Evolutionary conservation across 257 asterid genomes (phyloP).

Genomic region (Lavandula angustifolia): DNA sequence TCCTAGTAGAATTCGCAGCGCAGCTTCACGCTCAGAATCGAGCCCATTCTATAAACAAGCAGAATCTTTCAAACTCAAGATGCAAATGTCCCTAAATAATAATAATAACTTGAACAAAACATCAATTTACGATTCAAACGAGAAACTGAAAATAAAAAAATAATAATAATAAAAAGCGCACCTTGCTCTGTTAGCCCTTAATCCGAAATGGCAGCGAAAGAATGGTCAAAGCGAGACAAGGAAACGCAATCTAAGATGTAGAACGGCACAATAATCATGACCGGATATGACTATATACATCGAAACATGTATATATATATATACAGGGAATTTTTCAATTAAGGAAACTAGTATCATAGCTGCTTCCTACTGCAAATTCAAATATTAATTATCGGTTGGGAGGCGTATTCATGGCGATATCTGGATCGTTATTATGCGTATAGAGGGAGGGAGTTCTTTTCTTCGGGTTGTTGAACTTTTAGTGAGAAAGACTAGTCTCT

Average conservation of each 20-base stretch:
- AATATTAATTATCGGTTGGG: background rate
- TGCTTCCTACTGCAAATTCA: background rate
- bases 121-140: background rate
- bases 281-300: background rate
- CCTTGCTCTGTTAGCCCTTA: constrained; percentile 26
- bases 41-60: constrained; percentile 1
- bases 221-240: background rate
- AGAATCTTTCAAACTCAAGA: background rate
- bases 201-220: background rate
- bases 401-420: background rate
- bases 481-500: too few species aligned
- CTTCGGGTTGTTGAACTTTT: too few species aligned
- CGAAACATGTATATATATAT: too few species aligned
- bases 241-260: constrained; percentile 25
- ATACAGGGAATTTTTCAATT: background rate
- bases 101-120: background rate
- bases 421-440: background rate
- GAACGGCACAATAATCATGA: constrained; percentile 7
- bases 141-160: background rate
- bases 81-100: constrained; percentile 3
- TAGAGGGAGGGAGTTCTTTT: too few species aligned
- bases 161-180: too few species aligned
- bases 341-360: background rate
- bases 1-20: background rate
- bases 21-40: too few species aligned